Percentiles rank a stretch among this genome's conserved stretches.
phyloP scores from a whole-genome alignment of 208 protist genomes.

The Phytomonas francai region DNA sequence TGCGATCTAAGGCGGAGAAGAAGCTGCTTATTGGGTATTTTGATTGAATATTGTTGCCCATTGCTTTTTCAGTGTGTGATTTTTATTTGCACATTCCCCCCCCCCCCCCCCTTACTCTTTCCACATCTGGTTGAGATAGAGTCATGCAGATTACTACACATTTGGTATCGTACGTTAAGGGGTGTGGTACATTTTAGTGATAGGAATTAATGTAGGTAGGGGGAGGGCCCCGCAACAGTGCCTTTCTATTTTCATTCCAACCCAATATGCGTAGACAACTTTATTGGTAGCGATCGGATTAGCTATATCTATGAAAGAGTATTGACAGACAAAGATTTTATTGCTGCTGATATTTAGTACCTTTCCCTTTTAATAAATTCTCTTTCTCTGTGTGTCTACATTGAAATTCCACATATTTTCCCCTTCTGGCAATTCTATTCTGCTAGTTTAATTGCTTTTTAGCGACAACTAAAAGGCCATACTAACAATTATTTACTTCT shows the following conservation, averaged over 20 bases:
- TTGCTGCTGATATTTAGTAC: background rate
- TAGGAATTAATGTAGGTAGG: background rate
- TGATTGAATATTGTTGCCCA: background rate
- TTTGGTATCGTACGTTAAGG: background rate
- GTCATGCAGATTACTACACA: background rate
- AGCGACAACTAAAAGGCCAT: background rate
- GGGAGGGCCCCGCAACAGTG: background rate
- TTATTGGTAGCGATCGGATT: background rate
- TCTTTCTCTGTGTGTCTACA: background rate
- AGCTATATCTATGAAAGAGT: background rate
- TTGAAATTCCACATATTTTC: slow-evolving; percentile 3
- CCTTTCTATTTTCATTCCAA: background rate
- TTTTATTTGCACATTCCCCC: background rate
- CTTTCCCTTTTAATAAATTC: background rate
- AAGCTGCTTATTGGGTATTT: background rate
- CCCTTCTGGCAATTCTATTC: background rate
- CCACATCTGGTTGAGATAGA: background rate
- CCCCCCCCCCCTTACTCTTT: background rate
- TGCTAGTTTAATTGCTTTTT: background rate
- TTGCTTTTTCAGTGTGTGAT: background rate
- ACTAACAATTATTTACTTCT: slow-evolving; percentile 5
- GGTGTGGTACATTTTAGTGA: background rate
- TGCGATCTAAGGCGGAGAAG: background rate
- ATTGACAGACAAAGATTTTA: background rate
- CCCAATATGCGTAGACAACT: background rate